Conservation (phyloP, 129 eudicot species). For the Centaurea solstitialis region DNA sequence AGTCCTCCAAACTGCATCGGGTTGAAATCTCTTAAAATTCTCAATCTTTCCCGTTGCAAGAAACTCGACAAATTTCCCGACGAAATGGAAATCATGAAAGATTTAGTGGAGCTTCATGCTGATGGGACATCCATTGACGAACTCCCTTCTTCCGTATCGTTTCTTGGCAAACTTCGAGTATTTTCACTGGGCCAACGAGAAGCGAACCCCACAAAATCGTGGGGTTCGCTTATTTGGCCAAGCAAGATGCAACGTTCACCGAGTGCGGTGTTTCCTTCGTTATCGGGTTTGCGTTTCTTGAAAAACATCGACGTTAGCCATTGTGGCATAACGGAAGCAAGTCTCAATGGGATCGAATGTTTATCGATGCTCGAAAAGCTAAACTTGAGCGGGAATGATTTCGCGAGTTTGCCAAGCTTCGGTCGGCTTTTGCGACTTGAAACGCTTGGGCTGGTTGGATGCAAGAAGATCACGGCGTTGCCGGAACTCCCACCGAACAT, state of each 20-base stretch:
- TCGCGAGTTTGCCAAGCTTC: conserved; percentile 30
- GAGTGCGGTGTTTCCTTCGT: conserved; percentile 28
- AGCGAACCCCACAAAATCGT: conserved; percentile 6
- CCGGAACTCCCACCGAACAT: conserved; percentile 46
- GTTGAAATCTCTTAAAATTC: conserved; percentile 24
- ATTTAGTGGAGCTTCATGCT: conserved; percentile 32
- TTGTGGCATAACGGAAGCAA: conserved; percentile 24
- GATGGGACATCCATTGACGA: conserved; percentile 23
- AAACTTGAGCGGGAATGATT: conserved; percentile 37
- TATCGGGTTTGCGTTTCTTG: conserved; percentile 28
- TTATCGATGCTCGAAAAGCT: conserved; percentile 32
- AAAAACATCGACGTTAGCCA: conserved; percentile 34
- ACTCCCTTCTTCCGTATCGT: conserved; percentile 28
- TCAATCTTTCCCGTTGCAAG: conserved; percentile 37
- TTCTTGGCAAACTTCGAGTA: conserved; percentile 29
- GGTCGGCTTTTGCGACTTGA: conserved; percentile 26
- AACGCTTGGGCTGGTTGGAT: conserved; percentile 44
- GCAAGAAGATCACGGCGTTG: conserved; percentile 40
- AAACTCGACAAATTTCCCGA: conserved; percentile 33
- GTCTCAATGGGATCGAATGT: conserved; percentile 29
- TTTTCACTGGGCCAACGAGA: conserved; percentile 24
- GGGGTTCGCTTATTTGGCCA: conserved; percentile 23
- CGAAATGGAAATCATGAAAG: conserved; percentile 16
- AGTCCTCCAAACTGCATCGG: conserved; percentile 22
- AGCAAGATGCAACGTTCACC: conserved; percentile 18